These are phyloP conservation scores for Leucocoprinus leucothites DNA, from an alignment of 768 basidiomycete species.

Conservation along the genomic window DNA sequence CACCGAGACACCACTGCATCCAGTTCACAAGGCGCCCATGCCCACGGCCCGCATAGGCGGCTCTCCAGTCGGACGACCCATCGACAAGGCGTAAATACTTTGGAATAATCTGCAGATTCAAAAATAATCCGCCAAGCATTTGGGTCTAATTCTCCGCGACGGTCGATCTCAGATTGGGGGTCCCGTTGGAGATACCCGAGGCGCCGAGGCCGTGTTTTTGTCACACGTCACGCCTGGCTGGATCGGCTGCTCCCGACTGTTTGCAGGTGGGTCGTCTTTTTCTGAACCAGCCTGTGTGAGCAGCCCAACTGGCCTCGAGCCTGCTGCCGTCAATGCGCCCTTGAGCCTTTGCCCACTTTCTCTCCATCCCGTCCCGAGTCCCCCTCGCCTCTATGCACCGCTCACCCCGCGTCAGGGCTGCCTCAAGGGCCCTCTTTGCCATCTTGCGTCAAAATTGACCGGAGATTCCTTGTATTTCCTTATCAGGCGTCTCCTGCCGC, in stretches of 20 bases:
- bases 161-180: constrained; percentile 17
- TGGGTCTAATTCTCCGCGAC: constrained; percentile 15
- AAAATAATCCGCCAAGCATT: constrained; percentile 11
- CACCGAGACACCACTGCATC: neutral
- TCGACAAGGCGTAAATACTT: constrained; percentile 9
- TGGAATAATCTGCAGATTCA: constrained; percentile 16
- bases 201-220: constrained; percentile 33
- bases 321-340: constrained; percentile 8
- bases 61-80: neutral
- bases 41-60: constrained; percentile 1
- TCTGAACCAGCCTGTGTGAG: constrained; percentile 13
- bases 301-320: constrained; percentile 10
- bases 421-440: constrained; percentile 8
- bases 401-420: constrained; percentile 12
- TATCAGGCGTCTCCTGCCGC: constrained; percentile 17
- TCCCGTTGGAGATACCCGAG: constrained; percentile 27
- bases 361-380: neutral
- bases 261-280: constrained; percentile 7
- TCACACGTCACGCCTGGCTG: constrained; percentile 11
- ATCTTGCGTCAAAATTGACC: constrained; percentile 19
- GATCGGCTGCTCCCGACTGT: constrained; percentile 13
- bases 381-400: neutral
- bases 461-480: constrained; percentile 17
- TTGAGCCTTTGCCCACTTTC: no score
- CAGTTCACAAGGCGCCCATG: neutral